Evolutionary conservation across 768 basidiomycete genomes (phyloP), one percentile per base, ranked within the genome.

Genomic region (Suillus sp.): DNA sequence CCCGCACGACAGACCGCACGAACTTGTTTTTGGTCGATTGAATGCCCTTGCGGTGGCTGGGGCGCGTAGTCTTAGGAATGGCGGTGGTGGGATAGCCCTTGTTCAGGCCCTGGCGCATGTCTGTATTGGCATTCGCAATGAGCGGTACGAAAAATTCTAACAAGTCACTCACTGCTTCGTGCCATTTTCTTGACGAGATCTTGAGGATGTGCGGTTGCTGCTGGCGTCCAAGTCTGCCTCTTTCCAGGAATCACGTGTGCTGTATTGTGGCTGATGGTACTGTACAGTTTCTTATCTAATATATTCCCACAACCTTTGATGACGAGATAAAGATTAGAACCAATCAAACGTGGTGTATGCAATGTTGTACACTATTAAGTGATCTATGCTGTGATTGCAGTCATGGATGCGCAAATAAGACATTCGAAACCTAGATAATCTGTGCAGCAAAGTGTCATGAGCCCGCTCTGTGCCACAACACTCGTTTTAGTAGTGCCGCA

Each of bases 41-140:
- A 67, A 87, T 82, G 70, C 97, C 97, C 85, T 98, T 99, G 79
- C 93, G 92, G 73, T 97, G 88, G 74, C 89, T 90, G 61, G 95
- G 96, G 72, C 89, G 87, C 55, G 82, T 78, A 57, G 79, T 78
- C 80, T 91, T 89, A 71, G 87, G 80, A 75, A 98, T 88, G 71
- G 89, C 75, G 57, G 95, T 95, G 35, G 95, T 95, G 67, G 92
- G 89, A 81, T 89, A 89, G 73, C 96, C 96, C 71, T 89, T 87
- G 84, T 95, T 96, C 70, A 82, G 81, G 72, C 96, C 96, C 78
- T 81, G 81, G 74, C 93, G 91, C 74, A 93, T 78, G 80, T 96
- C 95, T 97, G 64, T 34, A 30, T 58, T 8, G 16, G 35, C 43
- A 67, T 62, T 57, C 61, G 61, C 59, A 64, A 69, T 68, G n/a